These are phyloP conservation scores for Nicotiana obtusifolia DNA, from an alignment of 257 asterid genomes.

Conservation along the genomic window DNA sequence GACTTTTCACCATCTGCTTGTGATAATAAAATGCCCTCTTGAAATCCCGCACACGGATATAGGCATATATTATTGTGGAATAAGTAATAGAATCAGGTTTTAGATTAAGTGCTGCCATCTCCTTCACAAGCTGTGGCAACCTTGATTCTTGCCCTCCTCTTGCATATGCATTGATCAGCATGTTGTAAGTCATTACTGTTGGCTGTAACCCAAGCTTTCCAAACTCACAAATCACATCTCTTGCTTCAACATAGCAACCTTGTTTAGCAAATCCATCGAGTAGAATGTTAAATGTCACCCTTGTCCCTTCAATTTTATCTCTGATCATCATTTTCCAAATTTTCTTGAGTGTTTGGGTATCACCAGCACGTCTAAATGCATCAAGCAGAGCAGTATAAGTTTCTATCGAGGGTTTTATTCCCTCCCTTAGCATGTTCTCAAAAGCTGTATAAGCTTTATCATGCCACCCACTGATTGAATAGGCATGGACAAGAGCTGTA, in stretches of 20 bases:
- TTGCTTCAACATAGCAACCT: slow-evolving; percentile 69
- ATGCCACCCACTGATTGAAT: slow-evolving; percentile 70
- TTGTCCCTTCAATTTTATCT: slow-evolving; percentile 56
- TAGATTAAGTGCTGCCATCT: slow-evolving; percentile 69
- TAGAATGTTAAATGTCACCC: slow-evolving; percentile 72
- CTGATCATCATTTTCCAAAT: slow-evolving; percentile 84
- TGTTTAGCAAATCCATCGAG: slow-evolving; percentile 91
- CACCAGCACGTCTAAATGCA: slow-evolving; percentile 82
- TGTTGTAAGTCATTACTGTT: slow-evolving; percentile 86
- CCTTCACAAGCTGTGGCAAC: slow-evolving; percentile 79
- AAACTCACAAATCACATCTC: slow-evolving; percentile 75
- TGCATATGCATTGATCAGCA: slow-evolving; percentile 87
- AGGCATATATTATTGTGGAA: slow-evolving; percentile 89
- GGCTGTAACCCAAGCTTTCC: slow-evolving; percentile 78
- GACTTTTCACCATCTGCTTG: slow-evolving; percentile 76
- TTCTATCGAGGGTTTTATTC: slow-evolving; percentile 69
- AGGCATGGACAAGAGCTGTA: slow-evolving; percentile 88
- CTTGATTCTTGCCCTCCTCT: slow-evolving; percentile 84
- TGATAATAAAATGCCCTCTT: slow-evolving; percentile 87
- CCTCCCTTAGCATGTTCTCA: slow-evolving; percentile 67
- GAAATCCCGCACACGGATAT: slow-evolving; percentile 81
- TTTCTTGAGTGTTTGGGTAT: slow-evolving; percentile 65
- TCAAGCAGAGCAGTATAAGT: slow-evolving; percentile 84
- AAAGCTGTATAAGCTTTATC: slow-evolving; percentile 73
- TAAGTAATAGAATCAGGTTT: slow-evolving; percentile 87